Evolutionary conservation across 352 stramenopile genomes (phyloP).

Genomic region (Blastocystis sp.): DNA sequence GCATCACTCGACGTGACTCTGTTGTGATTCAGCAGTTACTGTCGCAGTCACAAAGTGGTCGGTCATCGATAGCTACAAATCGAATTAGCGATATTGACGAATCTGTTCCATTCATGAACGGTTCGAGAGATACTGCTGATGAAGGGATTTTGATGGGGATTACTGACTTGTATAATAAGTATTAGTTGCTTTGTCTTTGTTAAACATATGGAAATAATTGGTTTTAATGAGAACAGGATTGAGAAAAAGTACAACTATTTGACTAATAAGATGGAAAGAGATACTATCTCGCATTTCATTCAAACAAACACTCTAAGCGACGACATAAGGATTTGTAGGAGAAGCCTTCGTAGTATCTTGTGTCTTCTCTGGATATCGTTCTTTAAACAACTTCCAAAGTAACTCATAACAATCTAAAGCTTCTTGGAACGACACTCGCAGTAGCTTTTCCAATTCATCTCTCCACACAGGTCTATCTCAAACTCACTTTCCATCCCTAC

Average conservation of each 20-base stretch:
- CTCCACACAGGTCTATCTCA: not conserved
- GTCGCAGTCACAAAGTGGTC: slow-evolving; percentile 4
- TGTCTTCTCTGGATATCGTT: not conserved
- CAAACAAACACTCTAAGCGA: slow-evolving; percentile 37
- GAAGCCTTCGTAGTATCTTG: not conserved
- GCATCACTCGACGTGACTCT: slow-evolving; percentile 5
- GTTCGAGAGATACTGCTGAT: slow-evolving; percentile 27
- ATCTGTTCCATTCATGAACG: slow-evolving; percentile 3
- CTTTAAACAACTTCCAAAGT: slow-evolving; percentile 28
- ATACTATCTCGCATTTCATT: not conserved
- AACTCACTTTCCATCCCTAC: not conserved
- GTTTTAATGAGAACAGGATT: not conserved
- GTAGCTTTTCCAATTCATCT: not conserved
- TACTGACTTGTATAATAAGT: slow-evolving; percentile 6
- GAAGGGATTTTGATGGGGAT: slow-evolving; percentile 18
- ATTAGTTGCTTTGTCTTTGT: not conserved
- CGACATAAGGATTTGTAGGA: not conserved
- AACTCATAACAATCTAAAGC: not conserved
- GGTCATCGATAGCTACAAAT: slow-evolving; percentile 3
- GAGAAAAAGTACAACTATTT: no score
- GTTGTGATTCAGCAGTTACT: slow-evolving; percentile 33
- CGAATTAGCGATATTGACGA: slow-evolving; percentile 45
- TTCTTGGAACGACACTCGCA: not conserved
- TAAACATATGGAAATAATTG: not conserved
- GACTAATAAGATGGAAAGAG: no score